These are phyloP conservation scores for Xylaria sp. DNA, from an alignment of 2,329 filamentous ascomycete genomes.

Conservation along the genomic window DNA sequence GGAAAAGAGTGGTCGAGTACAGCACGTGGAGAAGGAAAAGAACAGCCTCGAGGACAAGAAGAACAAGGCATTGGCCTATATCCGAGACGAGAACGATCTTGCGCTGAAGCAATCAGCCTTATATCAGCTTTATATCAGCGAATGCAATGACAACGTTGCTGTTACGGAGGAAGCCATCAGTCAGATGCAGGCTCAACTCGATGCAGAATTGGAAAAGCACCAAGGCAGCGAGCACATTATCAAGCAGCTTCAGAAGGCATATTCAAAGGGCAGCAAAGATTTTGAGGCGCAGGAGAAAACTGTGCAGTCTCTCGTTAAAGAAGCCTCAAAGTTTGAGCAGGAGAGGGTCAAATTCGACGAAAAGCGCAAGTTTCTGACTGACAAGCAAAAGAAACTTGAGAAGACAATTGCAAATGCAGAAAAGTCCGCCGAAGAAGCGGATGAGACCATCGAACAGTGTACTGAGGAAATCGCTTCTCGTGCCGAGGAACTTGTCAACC, in stretches of 20 bases:
- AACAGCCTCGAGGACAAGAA: slow-evolving; percentile 95
- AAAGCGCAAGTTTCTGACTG: slow-evolving; percentile 91
- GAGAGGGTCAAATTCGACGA: slow-evolving; percentile 98
- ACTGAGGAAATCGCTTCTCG: slow-evolving; percentile 81
- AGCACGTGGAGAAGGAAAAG: slow-evolving; percentile 98
- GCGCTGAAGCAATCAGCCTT: slow-evolving; percentile 88
- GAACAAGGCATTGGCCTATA: slow-evolving; percentile 88
- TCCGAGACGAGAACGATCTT: slow-evolving; percentile 93
- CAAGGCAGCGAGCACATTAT: slow-evolving; percentile 90
- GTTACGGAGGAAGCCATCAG: slow-evolving; percentile 90
- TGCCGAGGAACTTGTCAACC: slow-evolving; percentile 75
- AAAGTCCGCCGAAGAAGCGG: slow-evolving; percentile 77
- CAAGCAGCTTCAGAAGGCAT: slow-evolving; percentile 86
- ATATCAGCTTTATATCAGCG: slow-evolving; percentile 90
- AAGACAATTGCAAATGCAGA: slow-evolving; percentile 85
- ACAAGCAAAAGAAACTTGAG: slow-evolving; percentile 94
- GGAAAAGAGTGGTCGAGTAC: slow-evolving; percentile 94
- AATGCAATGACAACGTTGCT: slow-evolving; percentile 87
- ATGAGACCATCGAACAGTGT: slow-evolving; percentile 81
- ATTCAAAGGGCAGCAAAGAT: slow-evolving; percentile 84
- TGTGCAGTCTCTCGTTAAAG: slow-evolving; percentile 81
- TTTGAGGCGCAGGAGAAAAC: slow-evolving; percentile 86
- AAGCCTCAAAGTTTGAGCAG: slow-evolving; percentile 93
- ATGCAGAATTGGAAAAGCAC: slow-evolving; percentile 90
- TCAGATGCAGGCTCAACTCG: slow-evolving; percentile 89